Evolutionary conservation across 306 rosid species (phyloP).

Genomic region (Betula pendula): DNA sequence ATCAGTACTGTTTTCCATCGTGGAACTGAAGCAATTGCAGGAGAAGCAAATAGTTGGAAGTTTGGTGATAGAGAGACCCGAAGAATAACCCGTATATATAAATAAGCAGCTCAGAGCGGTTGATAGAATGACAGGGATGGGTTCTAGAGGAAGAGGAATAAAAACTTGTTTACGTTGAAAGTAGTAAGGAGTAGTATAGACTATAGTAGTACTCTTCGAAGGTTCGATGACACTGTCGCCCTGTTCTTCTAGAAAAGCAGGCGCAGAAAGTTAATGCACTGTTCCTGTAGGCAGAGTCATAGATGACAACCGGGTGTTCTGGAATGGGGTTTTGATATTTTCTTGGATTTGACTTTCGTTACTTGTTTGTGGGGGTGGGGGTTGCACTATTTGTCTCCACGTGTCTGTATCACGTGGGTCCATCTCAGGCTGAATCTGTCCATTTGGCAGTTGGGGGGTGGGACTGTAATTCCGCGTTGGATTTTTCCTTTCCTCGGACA

Average conservation of each 20-base stretch:
- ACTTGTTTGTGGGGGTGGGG: too few species aligned
- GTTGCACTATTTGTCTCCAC: too few species aligned
- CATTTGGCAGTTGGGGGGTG: too few species aligned
- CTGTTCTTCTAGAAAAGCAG: slow-evolving; percentile 66
- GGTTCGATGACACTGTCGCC: neutral
- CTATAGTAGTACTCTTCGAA: neutral
- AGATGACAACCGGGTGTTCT: neutral
- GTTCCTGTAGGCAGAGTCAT: neutral
- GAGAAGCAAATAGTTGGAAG: neutral
- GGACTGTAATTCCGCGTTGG: too few species aligned
- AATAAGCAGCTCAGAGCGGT: slow-evolving; percentile 3
- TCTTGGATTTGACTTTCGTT: too few species aligned
- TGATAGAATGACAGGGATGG: slow-evolving; percentile 36
- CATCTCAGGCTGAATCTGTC: too few species aligned
- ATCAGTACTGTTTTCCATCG: slow-evolving; percentile 43
- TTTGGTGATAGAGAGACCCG: neutral
- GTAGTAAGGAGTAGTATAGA: too few species aligned
- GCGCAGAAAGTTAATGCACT: slow-evolving; percentile 10
- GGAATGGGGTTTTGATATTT: neutral
- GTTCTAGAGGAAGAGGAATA: slow-evolving; percentile 55
- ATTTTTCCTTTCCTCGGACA: too few species aligned
- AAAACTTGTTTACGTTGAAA: neutral
- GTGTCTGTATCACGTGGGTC: too few species aligned
- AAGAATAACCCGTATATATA: slow-evolving; percentile 13
- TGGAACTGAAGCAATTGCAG: neutral